A percentile compares a stretch with the other conserved stretches of the same genome.
phyloP scores from a whole-genome alignment of 176 grass and related monocot species.

The Hsuehochloa calcarea region DNA sequence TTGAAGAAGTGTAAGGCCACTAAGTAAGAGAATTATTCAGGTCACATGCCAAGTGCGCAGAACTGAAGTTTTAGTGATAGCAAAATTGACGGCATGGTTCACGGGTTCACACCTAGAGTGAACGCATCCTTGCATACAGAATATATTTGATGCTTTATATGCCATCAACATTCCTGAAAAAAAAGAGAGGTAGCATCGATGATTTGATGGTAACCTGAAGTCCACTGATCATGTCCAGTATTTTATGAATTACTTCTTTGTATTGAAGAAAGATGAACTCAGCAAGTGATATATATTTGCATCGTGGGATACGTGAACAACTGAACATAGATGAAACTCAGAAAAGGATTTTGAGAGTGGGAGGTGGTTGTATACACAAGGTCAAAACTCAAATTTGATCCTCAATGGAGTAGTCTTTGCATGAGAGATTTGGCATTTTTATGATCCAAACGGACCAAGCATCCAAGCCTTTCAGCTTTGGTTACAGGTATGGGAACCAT shows the following conservation, averaged over 20 bases:
- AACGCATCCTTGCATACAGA: slow-evolving; percentile 31
- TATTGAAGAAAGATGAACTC: slow-evolving; percentile 10
- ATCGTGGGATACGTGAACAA: not conserved
- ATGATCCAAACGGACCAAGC: not conserved
- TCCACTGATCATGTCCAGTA: slow-evolving; percentile 27
- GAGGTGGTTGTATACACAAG: not conserved
- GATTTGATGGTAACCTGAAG: slow-evolving; percentile 9
- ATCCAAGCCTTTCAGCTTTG: not conserved
- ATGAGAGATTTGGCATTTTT: slow-evolving; percentile 19
- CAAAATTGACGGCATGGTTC: slow-evolving; percentile 40
- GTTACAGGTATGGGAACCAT: slow-evolving; percentile 15
- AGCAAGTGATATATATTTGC: not conserved
- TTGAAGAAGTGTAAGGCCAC: slow-evolving; percentile 41
- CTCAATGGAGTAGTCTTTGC: not conserved
- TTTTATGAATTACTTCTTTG: not conserved
- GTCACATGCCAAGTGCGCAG: not conserved
- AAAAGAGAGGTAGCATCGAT: not conserved
- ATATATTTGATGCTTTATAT: slow-evolving; percentile 39
- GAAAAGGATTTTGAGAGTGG: not conserved
- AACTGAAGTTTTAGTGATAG: slow-evolving; percentile 42
- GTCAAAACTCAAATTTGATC: slow-evolving; percentile 2
- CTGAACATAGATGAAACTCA: not conserved
- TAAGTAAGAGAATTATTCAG: not conserved
- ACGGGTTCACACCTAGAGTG: slow-evolving; percentile 47
- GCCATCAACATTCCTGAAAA: not conserved